Conservation (phyloP, 805 yeast genomes). For the Trichomonascus vanleenenianus region DNA sequence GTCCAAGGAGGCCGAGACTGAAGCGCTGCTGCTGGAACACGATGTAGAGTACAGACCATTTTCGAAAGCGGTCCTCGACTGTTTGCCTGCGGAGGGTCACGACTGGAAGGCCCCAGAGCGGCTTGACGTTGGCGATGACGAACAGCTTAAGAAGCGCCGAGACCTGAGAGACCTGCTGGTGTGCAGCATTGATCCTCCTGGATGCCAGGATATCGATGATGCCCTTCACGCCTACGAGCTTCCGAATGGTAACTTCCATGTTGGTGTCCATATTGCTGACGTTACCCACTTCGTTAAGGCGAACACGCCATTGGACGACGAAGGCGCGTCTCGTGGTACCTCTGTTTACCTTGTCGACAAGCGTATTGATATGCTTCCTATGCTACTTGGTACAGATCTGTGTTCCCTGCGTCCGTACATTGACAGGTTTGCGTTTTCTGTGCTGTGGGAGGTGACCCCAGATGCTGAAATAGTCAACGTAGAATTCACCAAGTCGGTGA, state of each 20-base stretch:
- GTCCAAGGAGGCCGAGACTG: slow-evolving; percentile 91
- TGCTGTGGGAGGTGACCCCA: slow-evolving; percentile 87
- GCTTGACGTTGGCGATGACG: slow-evolving; percentile 27
- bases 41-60: slow-evolving; percentile 97
- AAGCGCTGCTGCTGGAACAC: slow-evolving; percentile 85
- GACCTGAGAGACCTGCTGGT: slow-evolving; percentile 85
- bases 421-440: slow-evolving; percentile 92
- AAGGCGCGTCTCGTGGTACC: slow-evolving; percentile 96
- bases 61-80: slow-evolving; percentile 81
- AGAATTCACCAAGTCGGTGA: slow-evolving; percentile 77
- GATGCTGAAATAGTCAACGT: slow-evolving; percentile 78
- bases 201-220: slow-evolving; percentile 97
- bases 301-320: slow-evolving; percentile 83
- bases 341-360: slow-evolving; percentile 95
- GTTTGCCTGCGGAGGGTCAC: slow-evolving; percentile 90
- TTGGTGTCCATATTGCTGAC: slow-evolving; percentile 98
- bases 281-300: slow-evolving; percentile 96
- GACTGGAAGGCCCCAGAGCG: slow-evolving; percentile 83
- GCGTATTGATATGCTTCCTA: slow-evolving; percentile 97
- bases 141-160: slow-evolving; percentile 46
- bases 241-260: slow-evolving; percentile 92
- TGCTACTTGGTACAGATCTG: slow-evolving; percentile 87
- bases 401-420: slow-evolving; percentile 94
- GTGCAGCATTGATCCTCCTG: slow-evolving; percentile 96
- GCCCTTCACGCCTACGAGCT: slow-evolving; percentile 82